A percentile compares a stretch with the other conserved stretches of the same genome.
phyloP scores from a whole-genome alignment of 148 eudicot genomes.

The Chenopodium formosanum region DNA sequence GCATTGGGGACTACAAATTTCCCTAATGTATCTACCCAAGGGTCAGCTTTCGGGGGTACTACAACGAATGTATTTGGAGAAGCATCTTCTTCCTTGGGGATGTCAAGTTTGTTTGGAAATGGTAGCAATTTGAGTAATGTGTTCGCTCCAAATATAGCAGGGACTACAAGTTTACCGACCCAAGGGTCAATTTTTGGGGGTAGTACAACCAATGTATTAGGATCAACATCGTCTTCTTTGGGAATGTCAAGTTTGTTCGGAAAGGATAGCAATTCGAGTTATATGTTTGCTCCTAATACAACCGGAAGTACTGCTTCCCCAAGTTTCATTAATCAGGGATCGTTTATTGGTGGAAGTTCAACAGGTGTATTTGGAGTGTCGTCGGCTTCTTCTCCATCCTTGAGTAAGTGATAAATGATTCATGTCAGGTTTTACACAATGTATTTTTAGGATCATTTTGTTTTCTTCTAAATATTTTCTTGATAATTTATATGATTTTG shows the following conservation, averaged over 20 bases:
- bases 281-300: constrained; percentile 6
- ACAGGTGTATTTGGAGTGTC: constrained; percentile 20
- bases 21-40: constrained; percentile 2
- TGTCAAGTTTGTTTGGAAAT: background rate
- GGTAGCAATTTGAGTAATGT: background rate
- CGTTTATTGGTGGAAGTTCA: constrained; percentile 20
- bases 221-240: too few species aligned
- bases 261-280: background rate
- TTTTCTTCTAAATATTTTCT: background rate
- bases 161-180: background rate
- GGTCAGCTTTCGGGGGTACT: constrained; percentile 20
- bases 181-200: too few species aligned
- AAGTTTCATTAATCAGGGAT: constrained; percentile 16
- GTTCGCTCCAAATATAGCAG: background rate
- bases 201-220: too few species aligned
- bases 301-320: constrained; percentile 11
- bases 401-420: constrained; percentile 12
- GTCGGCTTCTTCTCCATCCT: constrained; percentile 19
- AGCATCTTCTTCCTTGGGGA: background rate
- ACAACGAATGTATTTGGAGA: constrained; percentile 20
- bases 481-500: too few species aligned
- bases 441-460: background rate
- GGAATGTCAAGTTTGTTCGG: too few species aligned
- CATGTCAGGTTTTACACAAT: background rate
- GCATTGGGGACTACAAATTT: constrained; percentile 14